phyloP scores from a whole-genome alignment of 148 eudicot species.

The Rhododendron henanense region DNA sequence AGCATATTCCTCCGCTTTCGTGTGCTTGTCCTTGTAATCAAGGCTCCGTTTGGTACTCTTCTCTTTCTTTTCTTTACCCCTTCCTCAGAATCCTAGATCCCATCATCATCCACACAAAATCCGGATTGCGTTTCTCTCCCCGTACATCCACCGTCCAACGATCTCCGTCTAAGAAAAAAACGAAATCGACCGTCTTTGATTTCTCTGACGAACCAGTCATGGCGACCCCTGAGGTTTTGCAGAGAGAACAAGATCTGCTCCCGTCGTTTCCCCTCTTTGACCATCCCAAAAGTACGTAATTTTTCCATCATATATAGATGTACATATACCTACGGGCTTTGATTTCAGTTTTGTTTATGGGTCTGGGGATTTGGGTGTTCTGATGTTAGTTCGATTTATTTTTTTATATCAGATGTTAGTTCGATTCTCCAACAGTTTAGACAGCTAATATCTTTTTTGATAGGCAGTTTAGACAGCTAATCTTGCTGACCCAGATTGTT shows the following conservation, averaged over 20 bases:
- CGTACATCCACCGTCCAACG: not conserved
- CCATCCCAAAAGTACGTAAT: not conserved
- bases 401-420: not conserved
- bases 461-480: not conserved
- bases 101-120: not conserved
- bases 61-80: not conserved
- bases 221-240: not conserved
- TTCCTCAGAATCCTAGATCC: not conserved
- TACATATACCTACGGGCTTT: not conserved
- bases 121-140: not conserved
- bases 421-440: not conserved
- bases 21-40: too few relatives aligned
- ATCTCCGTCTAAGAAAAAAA: not conserved
- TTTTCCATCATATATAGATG: not conserved
- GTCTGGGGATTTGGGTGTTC: not conserved
- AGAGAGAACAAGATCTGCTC: not conserved
- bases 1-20: not conserved
- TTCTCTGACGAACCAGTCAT: not conserved
- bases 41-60: too few relatives aligned
- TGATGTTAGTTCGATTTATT: not conserved
- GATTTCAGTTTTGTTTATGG: not conserved
- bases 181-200: not conserved
- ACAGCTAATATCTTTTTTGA: not conserved
- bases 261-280: not conserved
- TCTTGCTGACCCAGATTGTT: not conserved